Evolutionary conservation across 1,284 basidiomycete genomes (phyloP).

Genomic region (Taiwanofungus camphoratus): DNA sequence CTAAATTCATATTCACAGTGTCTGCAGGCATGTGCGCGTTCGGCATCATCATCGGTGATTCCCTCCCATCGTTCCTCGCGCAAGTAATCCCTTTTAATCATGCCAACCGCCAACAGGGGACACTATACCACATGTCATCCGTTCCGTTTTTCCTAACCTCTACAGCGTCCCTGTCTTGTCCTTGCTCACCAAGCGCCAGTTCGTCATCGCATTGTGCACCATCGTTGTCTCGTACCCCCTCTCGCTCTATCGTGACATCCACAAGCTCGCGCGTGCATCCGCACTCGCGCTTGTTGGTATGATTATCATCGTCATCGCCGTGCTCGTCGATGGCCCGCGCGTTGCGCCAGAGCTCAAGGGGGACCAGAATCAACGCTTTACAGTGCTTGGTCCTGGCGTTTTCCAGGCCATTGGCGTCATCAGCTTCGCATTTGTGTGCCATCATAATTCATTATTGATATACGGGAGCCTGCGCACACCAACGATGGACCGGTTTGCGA

Average conservation of each 20-base stretch:
- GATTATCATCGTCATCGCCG: slow-evolving; percentile 88
- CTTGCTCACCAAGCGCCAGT: slow-evolving; percentile 81
- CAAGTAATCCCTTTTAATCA: slow-evolving; percentile 39
- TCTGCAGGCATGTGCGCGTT: slow-evolving; percentile 90
- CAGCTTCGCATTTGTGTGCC: slow-evolving; percentile 92
- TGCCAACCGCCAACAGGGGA: slow-evolving; percentile 51
- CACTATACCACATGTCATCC: slow-evolving; percentile 93
- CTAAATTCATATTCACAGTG: slow-evolving; percentile 2
- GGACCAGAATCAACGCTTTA: slow-evolving; percentile 63
- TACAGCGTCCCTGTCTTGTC: slow-evolving; percentile 63
- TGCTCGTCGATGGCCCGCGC: slow-evolving; percentile 81
- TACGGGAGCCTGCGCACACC: slow-evolving; percentile 92
- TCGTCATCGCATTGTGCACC: slow-evolving; percentile 84
- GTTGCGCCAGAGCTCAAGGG: slow-evolving; percentile 81
- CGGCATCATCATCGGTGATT: slow-evolving; percentile 78
- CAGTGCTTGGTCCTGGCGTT: slow-evolving; percentile 70
- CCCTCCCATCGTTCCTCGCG: slow-evolving; percentile 20
- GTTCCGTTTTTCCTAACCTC: slow-evolving; percentile 79
- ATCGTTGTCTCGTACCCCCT: slow-evolving; percentile 90
- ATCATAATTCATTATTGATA: slow-evolving; percentile 91
- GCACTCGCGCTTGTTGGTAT: slow-evolving; percentile 88
- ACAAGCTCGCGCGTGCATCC: slow-evolving; percentile 92
- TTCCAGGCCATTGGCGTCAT: slow-evolving; percentile 95
- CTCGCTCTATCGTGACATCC: slow-evolving; percentile 94
- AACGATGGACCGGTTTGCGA: slow-evolving; percentile 90